phyloP scores from a whole-genome alignment of 2,329 filamentous ascomycete species.

The Chaetomium strumarium region DNA sequence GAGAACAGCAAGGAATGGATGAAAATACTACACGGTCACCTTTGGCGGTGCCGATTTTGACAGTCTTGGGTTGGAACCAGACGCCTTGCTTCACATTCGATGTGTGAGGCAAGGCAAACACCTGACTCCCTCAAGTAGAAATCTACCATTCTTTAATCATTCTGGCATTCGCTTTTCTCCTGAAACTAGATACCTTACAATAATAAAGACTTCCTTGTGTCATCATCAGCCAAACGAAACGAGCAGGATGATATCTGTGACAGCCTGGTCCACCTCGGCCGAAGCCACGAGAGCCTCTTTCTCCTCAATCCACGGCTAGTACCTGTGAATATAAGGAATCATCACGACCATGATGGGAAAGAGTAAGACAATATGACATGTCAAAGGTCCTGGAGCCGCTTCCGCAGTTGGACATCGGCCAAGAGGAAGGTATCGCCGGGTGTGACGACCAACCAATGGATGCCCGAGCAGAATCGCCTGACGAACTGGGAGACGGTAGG shows the following conservation, averaged over 20 bases:
- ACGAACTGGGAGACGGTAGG: background rate
- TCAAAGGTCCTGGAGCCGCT: background rate
- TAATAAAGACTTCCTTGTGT: background rate
- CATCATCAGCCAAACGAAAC: background rate
- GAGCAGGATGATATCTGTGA: background rate
- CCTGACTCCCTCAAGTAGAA: background rate
- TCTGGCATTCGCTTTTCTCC: slow-evolving; percentile 9
- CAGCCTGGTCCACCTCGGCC: background rate
- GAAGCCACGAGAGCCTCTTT: background rate
- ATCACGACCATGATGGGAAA: background rate
- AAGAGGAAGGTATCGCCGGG: background rate
- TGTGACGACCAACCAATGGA: background rate
- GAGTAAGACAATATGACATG: background rate
- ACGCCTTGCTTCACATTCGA: no score
- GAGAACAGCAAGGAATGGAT: no score
- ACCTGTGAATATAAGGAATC: background rate
- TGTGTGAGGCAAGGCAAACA: no score
- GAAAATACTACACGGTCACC: no score
- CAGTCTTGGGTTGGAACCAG: no score
- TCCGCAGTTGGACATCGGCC: slow-evolving; percentile 1
- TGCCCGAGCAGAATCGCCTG: background rate
- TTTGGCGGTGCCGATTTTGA: no score
- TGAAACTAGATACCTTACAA: slow-evolving; percentile 8
- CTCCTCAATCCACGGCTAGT: background rate
- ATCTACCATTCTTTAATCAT: background rate